Evolutionary conservation across 2,329 filamentous ascomycete genomes (phyloP).

Genomic region (Zasmidium cellare): DNA sequence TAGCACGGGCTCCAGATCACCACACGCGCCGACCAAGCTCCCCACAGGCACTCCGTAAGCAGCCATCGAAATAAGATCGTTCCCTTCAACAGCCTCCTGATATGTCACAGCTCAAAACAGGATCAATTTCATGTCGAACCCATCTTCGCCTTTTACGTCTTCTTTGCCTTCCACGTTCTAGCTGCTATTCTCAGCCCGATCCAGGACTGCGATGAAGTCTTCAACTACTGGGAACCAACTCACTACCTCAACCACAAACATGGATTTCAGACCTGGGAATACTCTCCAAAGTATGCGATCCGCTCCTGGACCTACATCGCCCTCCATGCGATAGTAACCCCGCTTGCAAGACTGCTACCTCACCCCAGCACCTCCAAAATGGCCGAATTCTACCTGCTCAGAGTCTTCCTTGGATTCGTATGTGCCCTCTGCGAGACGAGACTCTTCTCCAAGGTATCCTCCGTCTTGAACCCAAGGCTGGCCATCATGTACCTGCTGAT

Average conservation of each 20-base stretch:
- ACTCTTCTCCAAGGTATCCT: constrained; percentile 75
- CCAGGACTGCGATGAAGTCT: constrained; percentile 97
- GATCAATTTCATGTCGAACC: constrained; percentile 49
- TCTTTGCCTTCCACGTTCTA: constrained; percentile 70
- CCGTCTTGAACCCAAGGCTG: constrained; percentile 76
- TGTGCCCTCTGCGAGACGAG: constrained; percentile 83
- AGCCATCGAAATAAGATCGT: not conserved
- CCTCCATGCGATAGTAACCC: constrained; percentile 73
- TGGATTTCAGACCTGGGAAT: constrained; percentile 97
- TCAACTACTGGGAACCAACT: constrained; percentile 98
- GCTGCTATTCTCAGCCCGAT: constrained; percentile 86
- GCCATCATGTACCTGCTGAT: constrained; percentile 81
- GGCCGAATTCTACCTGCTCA: constrained; percentile 82
- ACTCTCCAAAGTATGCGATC: constrained; percentile 91
- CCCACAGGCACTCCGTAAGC: constrained; percentile 18
- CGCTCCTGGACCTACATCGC: constrained; percentile 90
- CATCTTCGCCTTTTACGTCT: constrained; percentile 77
- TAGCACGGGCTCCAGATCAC: constrained; percentile 18
- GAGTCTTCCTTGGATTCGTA: constrained; percentile 69
- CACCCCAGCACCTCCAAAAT: constrained; percentile 46
- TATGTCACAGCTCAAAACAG: constrained; percentile 1
- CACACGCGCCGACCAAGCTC: constrained; percentile 22
- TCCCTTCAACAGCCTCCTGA: not conserved
- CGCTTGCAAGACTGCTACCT: constrained; percentile 35
- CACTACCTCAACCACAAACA: constrained; percentile 93